Evolutionary conservation across 192 early-diverging fungal species (phyloP).

Genomic region (Chytriomyces hyalinus): DNA sequence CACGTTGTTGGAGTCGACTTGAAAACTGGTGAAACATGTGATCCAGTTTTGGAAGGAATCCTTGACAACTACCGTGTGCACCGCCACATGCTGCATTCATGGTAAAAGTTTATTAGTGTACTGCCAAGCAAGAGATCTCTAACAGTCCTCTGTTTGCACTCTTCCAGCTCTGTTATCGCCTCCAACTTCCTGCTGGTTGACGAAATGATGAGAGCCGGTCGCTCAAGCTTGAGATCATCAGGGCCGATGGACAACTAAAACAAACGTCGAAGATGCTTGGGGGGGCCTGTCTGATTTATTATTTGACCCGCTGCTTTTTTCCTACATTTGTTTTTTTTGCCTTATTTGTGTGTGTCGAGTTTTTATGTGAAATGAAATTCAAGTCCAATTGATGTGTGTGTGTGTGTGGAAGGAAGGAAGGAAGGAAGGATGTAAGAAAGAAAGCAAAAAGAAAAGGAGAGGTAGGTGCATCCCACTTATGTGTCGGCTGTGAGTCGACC

Average conservation of each 20-base stretch:
- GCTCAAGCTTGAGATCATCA: slow-evolving; percentile 46
- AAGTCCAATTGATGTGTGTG: too few relatives aligned
- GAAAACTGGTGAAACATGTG: slow-evolving; percentile 89
- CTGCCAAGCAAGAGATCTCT: slow-evolving; percentile 10
- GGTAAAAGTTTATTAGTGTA: slow-evolving; percentile 48
- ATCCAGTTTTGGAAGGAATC: slow-evolving; percentile 90
- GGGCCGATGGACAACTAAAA: slow-evolving; percentile 9
- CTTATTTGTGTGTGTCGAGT: too few relatives aligned
- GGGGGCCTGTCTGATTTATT: too few relatives aligned
- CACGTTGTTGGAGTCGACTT: slow-evolving; percentile 94
- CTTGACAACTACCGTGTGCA: slow-evolving; percentile 99
- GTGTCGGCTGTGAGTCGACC: slow-evolving; percentile 1
- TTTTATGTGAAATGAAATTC: too few relatives aligned
- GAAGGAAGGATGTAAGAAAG: too few relatives aligned
- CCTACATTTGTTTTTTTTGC: too few relatives aligned
- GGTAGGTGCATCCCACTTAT: slow-evolving; percentile 35
- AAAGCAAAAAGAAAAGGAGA: background rate
- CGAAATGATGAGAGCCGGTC: slow-evolving; percentile 88
- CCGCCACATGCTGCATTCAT: slow-evolving; percentile 94
- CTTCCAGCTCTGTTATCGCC: slow-evolving; percentile 86
- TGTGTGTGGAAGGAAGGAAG: too few relatives aligned
- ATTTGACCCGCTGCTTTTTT: too few relatives aligned
- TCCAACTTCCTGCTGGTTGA: slow-evolving; percentile 97
- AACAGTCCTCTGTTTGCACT: slow-evolving; percentile 1
- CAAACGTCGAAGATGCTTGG: too few relatives aligned